phyloP scores from a whole-genome alignment of 2,329 filamentous ascomycete genomes.

The Xylaria sp. region DNA sequence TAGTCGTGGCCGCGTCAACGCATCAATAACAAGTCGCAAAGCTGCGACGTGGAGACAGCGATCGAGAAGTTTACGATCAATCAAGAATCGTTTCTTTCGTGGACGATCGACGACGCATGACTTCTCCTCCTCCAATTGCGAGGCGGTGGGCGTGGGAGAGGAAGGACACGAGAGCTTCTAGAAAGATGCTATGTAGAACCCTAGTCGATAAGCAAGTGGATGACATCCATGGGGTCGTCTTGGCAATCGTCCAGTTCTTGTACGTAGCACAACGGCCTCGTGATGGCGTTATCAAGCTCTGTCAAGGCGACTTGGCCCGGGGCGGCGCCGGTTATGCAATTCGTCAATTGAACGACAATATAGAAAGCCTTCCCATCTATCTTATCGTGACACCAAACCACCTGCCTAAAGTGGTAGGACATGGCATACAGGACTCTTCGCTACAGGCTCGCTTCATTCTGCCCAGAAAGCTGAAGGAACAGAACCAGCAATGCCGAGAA shows the following conservation, averaged over 20 bases:
- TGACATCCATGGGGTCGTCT: neutral
- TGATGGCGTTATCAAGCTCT: conserved; percentile 32
- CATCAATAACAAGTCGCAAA: conserved; percentile 1
- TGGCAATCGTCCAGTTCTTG: conserved; percentile 11
- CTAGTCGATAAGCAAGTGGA: neutral
- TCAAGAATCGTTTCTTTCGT: neutral
- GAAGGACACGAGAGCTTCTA: conserved; percentile 28
- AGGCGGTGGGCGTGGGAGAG: neutral
- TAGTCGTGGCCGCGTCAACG: neutral
- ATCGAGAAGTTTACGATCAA: neutral
- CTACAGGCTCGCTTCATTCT: conserved; percentile 26
- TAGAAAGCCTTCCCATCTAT: conserved; percentile 22
- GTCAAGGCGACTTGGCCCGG: conserved; percentile 16
- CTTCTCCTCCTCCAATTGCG: neutral
- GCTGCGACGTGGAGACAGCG: neutral
- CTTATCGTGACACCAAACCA: conserved; percentile 27
- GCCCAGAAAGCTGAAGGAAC: conserved; percentile 31
- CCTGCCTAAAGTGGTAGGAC: conserved; percentile 32
- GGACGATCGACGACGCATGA: conserved; percentile 3
- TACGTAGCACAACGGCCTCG: neutral
- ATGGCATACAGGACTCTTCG: neutral
- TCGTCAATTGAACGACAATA: conserved; percentile 1
- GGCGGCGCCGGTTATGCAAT: conserved; percentile 7
- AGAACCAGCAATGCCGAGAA: conserved; percentile 22
- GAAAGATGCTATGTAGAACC: conserved; percentile 4